These are phyloP conservation scores for Suillus paluster DNA, from an alignment of 768 basidiomycete genomes.

Conservation along the genomic window DNA sequence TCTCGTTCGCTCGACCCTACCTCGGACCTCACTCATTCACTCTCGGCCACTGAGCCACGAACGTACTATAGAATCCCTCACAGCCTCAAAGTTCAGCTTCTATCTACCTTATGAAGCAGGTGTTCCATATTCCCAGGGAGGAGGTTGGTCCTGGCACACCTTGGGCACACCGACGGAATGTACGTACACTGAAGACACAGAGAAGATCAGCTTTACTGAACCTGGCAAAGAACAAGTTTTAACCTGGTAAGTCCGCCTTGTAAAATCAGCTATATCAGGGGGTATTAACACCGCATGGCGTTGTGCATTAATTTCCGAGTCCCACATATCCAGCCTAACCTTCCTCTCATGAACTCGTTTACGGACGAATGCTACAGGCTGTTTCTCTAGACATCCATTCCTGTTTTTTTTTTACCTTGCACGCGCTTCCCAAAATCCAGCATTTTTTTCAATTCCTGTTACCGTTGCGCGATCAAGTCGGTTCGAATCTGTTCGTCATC, in stretches of 20 bases:
- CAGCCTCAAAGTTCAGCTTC: background rate
- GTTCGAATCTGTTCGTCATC: constrained; percentile 3
- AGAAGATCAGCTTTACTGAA: background rate
- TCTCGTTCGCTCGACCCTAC: no score
- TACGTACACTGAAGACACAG: background rate
- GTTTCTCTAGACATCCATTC: constrained; percentile 11
- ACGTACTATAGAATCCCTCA: background rate
- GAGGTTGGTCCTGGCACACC: background rate
- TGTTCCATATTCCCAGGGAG: no score
- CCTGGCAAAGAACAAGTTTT: no score
- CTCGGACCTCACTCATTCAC: no score
- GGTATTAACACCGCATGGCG: constrained; percentile 5
- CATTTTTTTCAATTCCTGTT: background rate
- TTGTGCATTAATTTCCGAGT: constrained; percentile 2
- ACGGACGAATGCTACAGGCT: constrained; percentile 13
- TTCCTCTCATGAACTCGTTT: constrained; percentile 5
- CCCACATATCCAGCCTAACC: no score
- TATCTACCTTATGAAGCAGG: background rate
- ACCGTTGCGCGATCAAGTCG: background rate
- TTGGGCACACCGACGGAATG: background rate
- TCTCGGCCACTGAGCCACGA: no score
- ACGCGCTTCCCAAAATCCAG: constrained; percentile 2
- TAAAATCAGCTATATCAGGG: no score
- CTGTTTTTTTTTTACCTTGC: constrained; percentile 9
- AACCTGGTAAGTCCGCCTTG: background rate